Percentiles rank a stretch among this genome's conserved stretches.
Conservation (phyloP, 768 basidiomycete species). For the Dacryopinax spathularia region DNA sequence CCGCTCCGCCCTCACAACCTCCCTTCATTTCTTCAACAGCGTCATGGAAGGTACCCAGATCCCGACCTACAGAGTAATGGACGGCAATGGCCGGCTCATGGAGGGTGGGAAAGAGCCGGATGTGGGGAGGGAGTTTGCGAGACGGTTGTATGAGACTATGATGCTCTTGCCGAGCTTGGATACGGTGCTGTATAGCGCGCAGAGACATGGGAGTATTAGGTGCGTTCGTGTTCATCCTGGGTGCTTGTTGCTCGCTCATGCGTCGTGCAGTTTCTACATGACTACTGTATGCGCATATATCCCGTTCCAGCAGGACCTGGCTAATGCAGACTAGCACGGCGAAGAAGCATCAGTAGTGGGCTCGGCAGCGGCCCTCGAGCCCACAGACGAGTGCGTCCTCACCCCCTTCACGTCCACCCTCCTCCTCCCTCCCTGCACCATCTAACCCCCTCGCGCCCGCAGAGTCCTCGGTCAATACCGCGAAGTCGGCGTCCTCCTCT, state of each 20-base stretch:
- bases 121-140: constrained; percentile 56
- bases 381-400: constrained; percentile 64
- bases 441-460: not conserved
- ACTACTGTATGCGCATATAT: not conserved
- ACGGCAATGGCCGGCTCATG: constrained; percentile 59
- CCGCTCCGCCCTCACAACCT: constrained; percentile 49
- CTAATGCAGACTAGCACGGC: constrained; percentile 42
- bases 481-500: constrained; percentile 80
- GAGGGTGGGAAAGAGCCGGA: constrained; percentile 64
- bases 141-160: constrained; percentile 66
- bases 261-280: not conserved
- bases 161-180: constrained; percentile 68
- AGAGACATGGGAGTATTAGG: constrained; percentile 88
- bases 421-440: not conserved
- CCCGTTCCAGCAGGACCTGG: not conserved
- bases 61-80: constrained; percentile 75
- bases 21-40: constrained; percentile 67
- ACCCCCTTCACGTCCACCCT: not conserved
- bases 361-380: constrained; percentile 69
- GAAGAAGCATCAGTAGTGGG: constrained; percentile 87
- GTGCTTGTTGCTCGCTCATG: constrained; percentile 8
- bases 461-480: constrained; percentile 90
- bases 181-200: constrained; percentile 78
- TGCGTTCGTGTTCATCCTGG: constrained; percentile 33
- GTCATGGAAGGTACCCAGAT: constrained; percentile 51